A percentile compares a stretch with the other conserved stretches of the same genome.
Evolutionary conservation across 306 rosid species (phyloP).

Genomic region (Biancaea sappan): DNA sequence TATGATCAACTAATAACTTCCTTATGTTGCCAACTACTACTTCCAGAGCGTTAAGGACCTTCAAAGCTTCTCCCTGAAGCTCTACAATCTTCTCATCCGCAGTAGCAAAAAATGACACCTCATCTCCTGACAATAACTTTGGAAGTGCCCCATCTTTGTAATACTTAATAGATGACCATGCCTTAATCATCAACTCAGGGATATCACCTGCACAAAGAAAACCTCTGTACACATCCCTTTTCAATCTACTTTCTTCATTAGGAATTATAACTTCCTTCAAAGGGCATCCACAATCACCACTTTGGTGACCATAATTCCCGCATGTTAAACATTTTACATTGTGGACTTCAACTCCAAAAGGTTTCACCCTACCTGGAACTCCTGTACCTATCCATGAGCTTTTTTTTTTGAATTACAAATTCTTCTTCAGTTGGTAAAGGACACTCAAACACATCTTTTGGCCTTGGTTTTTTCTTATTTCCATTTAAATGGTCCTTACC

Average conservation of each 20-base stretch:
- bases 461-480: conserved; percentile 77
- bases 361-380: conserved; percentile 75
- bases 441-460: conserved; percentile 95
- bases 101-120: no score
- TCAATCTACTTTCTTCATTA: conserved; percentile 79
- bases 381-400: conserved; percentile 98
- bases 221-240: conserved; percentile 94
- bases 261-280: conserved; percentile 93
- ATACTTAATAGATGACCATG: no score
- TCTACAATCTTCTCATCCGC: no score
- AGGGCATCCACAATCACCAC: conserved; percentile 97
- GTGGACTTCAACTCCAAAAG: conserved; percentile 93
- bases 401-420: conserved; percentile 77
- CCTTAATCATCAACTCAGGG: conserved; percentile 73
- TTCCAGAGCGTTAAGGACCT: no score
- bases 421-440: conserved; percentile 90
- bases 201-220: conserved; percentile 69
- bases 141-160: no score
- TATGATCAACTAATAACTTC: no score
- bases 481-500: conserved; percentile 38
- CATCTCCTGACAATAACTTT: no score
- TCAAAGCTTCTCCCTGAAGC: no score
- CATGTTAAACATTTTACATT: conserved; percentile 94
- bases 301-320: conserved; percentile 89
- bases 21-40: no score